Base-by-base conservation (phyloP, 2,329 filamentous ascomycete genomes). In the Cladophialophora bantiana region DNA sequence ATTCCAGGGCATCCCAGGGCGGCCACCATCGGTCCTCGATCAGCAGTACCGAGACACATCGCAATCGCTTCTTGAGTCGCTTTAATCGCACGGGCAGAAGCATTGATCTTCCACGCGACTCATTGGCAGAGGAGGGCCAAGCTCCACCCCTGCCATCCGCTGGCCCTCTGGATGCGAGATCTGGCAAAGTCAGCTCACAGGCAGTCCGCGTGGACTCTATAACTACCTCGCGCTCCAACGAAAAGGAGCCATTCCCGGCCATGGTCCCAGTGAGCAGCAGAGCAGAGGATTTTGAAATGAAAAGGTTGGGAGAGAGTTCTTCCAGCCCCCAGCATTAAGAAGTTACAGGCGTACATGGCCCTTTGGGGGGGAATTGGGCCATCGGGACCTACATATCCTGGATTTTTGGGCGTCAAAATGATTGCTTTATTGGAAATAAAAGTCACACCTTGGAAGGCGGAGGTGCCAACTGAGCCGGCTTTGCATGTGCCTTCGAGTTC, bases 21-120 rank as follows among this genome's bases (percentile, higher is more conserved):
- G 42, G 55, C 4, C 66, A 55, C 40, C 63, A 65, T 42, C 42
- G 66, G 45, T 59, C 54, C 15, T 68, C 66, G 12, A 60, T 72
- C 18, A 67, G 53, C 31, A 72, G 77, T 48, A 78, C 78, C 13
- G 78, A 81, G 4, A 78, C 79, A 5, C 85, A 87, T 65, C 83
- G 85, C 6, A 89, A 88, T 69, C 83, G 88, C 2, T 90, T 90
- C 78, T 87, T 90, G 76, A 79, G 83, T 40, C 83, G 86, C n/a
- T 73, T 75, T 2, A 72, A 74, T 36, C 77, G 76, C n/a, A 15
- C 54, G 31, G 59, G 42, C 31, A 59, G 59, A 54, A 68, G 65
- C 42, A 57, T 64, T 4, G 71, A 72, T 40, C 57, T 53, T 18
- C 65, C 62, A 15, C 64, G 68, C 31, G 70, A 72, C n/a, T 70